Percentiles rank a stretch among this genome's conserved stretches.
Conservation (phyloP, 805 yeast genomes). For the Metschnikowia cerradonensis region DNA sequence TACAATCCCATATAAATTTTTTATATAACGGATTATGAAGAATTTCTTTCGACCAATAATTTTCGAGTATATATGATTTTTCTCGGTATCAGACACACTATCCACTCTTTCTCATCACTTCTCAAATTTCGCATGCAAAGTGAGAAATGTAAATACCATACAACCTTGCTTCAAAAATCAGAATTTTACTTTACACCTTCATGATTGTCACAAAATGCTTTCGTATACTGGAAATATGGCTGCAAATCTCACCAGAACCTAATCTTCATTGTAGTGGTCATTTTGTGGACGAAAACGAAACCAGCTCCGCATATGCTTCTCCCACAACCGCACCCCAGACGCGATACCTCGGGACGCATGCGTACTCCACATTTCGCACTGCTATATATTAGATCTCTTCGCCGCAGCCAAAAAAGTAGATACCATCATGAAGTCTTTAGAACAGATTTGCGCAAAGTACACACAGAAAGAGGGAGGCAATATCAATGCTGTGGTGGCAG, state of each 20-base stretch:
- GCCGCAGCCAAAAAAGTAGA: background rate
- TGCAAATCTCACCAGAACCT: too few relatives aligned
- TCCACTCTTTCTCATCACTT: background rate
- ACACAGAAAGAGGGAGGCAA: background rate
- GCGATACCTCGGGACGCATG: slow-evolving; percentile 1
- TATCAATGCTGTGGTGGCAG: slow-evolving; percentile 16
- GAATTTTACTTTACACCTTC: background rate
- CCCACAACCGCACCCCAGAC: background rate
- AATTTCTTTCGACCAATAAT: too few relatives aligned
- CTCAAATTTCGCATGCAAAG: background rate
- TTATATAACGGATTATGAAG: too few relatives aligned
- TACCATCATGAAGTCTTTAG: slow-evolving; percentile 3
- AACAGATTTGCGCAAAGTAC: slow-evolving; percentile 7
- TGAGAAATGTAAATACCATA: background rate
- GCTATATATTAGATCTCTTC: background rate
- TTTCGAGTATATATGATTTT: too few relatives aligned
- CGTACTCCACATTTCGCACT: slow-evolving; percentile 1
- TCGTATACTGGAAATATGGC: background rate
- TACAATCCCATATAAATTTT: too few relatives aligned
- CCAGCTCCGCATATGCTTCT: background rate
- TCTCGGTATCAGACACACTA: too few relatives aligned
- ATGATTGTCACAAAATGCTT: background rate
- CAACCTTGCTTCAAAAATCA: background rate
- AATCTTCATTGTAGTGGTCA: background rate
- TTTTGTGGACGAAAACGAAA: too few relatives aligned